A percentile compares a stretch with the other conserved stretches of the same genome.
These are phyloP conservation scores for Aspergillus sp. DNA, from an alignment of 2,329 filamentous ascomycete species.

Conservation along the genomic window DNA sequence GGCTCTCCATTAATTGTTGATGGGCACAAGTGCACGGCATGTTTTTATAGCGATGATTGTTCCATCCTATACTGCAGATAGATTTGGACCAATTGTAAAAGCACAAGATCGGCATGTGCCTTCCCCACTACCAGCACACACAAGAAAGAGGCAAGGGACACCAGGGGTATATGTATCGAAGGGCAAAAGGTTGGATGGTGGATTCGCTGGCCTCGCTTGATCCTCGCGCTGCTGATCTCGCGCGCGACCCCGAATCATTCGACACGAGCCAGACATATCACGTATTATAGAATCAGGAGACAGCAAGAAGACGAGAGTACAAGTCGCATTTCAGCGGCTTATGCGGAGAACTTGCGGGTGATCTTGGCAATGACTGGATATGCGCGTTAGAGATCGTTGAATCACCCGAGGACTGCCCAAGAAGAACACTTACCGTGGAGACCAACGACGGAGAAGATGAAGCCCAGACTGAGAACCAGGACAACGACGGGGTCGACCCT, in stretches of 20 bases:
- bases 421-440: conserved; percentile 77
- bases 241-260: background rate
- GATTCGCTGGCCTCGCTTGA: conserved; percentile 4
- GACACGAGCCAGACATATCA: background rate
- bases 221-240: background rate
- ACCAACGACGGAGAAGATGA: conserved; percentile 98
- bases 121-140: conserved; percentile 17
- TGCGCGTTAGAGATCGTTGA: conserved; percentile 20
- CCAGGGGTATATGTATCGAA: conserved; percentile 28
- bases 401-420: background rate
- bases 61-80: conserved; percentile 37
- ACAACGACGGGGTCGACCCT: conserved; percentile 99
- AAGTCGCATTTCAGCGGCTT: conserved; percentile 22
- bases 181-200: conserved; percentile 16
- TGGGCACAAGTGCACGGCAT: background rate
- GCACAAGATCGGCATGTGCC: background rate
- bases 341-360: conserved; percentile 78
- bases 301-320: background rate
- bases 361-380: conserved; percentile 86
- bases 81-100: conserved; percentile 11
- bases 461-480: conserved; percentile 91
- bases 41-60: conserved; percentile 5
- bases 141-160: conserved; percentile 17
- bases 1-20: conserved; percentile 1
- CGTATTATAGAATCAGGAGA: background rate